Percentiles rank a stretch among this genome's conserved stretches.
Evolutionary conservation across 345 rosid species (phyloP).

Genomic region (Pugionium dolabratum): DNA sequence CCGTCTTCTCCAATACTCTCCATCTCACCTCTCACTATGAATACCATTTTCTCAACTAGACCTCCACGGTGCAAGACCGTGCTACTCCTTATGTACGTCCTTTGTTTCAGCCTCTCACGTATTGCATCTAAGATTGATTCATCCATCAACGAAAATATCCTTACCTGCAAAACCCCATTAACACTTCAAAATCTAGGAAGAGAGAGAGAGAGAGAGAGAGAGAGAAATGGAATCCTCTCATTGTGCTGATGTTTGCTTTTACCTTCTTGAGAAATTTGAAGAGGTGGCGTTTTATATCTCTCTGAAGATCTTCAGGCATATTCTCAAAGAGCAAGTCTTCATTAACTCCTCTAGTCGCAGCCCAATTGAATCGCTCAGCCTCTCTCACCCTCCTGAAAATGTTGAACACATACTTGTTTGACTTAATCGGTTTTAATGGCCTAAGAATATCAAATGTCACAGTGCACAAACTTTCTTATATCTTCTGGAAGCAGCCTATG

Average conservation of each 20-base stretch:
- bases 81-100: conserved; percentile 68
- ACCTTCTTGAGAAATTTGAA: conserved; percentile 78
- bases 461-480: conserved; percentile 55
- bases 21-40: conserved; percentile 83
- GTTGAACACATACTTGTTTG: conserved; percentile 5
- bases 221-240: conserved; percentile 4
- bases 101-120: conserved; percentile 71
- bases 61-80: conserved; percentile 56
- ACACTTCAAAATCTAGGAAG: conserved; percentile 5
- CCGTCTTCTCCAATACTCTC: conserved; percentile 68
- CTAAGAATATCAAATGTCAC: neutral
- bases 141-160: conserved; percentile 72
- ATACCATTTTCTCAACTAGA: conserved; percentile 76
- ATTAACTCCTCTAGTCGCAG: conserved; percentile 87
- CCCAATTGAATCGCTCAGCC: conserved; percentile 88
- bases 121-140: conserved; percentile 68
- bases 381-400: conserved; percentile 63
- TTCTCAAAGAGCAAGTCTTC: conserved; percentile 68
- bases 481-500: conserved; percentile 72
- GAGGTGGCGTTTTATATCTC: conserved; percentile 87
- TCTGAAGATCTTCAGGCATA: conserved; percentile 87
- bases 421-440: too few species aligned
- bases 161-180: conserved; percentile 54
- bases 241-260: conserved; percentile 18
- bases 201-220: conserved; percentile 1